Conservation (phyloP, 768 basidiomycete species). For the Russula abietina region DNA sequence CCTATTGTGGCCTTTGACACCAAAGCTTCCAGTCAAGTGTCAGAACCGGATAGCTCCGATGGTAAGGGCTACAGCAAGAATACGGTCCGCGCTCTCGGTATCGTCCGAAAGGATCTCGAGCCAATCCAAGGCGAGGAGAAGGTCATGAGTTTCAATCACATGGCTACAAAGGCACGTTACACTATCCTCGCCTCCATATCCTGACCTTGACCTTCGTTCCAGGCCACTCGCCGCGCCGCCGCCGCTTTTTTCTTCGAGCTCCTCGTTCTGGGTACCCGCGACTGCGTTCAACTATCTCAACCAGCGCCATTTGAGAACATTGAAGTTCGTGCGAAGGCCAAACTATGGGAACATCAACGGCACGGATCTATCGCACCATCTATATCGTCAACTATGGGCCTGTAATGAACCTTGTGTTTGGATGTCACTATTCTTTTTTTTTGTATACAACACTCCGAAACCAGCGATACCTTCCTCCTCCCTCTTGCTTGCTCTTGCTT, state of each 20-base stretch:
- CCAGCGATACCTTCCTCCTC: conserved; percentile 15
- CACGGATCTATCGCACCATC: conserved; percentile 42
- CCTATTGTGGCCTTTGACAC: conserved; percentile 79
- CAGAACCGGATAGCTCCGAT: conserved; percentile 36
- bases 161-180: conserved; percentile 66
- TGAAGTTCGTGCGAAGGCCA: conserved; percentile 71
- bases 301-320: conserved; percentile 77
- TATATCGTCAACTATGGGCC: conserved; percentile 40
- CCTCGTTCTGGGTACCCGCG: conserved; percentile 88
- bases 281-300: conserved; percentile 81
- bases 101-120: conserved; percentile 69
- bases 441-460: neutral
- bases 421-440: neutral
- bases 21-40: conserved; percentile 46
- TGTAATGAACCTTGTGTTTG: conserved; percentile 25
- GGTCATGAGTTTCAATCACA: conserved; percentile 66
- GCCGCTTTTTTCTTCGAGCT: conserved; percentile 98
- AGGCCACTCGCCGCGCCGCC: conserved; percentile 89
- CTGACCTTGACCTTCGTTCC: neutral
- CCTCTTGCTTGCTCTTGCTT: conserved; percentile 3
- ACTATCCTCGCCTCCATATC: neutral
- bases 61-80: conserved; percentile 82
- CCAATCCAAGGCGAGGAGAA: conserved; percentile 46
- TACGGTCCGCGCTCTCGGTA: conserved; percentile 73
- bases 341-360: conserved; percentile 72